Evolutionary conservation across 2,329 filamentous ascomycete genomes (phyloP).

Genomic region (Nannizziopsis arthrosporioides): DNA sequence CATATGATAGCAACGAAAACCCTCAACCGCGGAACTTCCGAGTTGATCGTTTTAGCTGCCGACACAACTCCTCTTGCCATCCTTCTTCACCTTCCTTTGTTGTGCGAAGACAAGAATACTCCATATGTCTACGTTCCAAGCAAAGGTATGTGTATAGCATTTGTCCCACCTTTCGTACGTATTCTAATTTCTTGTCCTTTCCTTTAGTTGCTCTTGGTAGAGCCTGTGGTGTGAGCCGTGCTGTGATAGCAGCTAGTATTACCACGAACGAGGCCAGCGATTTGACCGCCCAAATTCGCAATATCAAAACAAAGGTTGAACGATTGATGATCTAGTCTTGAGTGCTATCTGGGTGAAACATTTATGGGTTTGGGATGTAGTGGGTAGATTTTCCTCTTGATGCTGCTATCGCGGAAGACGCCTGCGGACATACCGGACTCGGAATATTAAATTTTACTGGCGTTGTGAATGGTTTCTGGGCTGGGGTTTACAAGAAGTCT

Average conservation of each 20-base stretch:
- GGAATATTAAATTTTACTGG: no score
- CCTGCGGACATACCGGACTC: no score
- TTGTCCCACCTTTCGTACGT: not conserved
- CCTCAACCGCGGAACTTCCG: constrained; percentile 78
- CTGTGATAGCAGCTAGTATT: constrained; percentile 79
- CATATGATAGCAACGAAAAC: constrained; percentile 57
- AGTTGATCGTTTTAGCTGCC: constrained; percentile 79
- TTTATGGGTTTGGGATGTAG: not conserved
- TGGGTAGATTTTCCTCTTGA: not conserved
- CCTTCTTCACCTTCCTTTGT: constrained; percentile 74
- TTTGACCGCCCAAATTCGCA: constrained; percentile 73
- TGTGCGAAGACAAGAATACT: constrained; percentile 67
- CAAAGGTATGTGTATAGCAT: constrained; percentile 43
- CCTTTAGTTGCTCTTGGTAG: constrained; percentile 61
- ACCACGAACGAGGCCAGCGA: constrained; percentile 87
- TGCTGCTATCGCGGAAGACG: no score
- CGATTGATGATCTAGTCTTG: constrained; percentile 80
- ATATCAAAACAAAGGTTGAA: constrained; percentile 91
- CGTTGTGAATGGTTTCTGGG: no score
- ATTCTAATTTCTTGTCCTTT: not conserved
- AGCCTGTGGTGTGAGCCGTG: constrained; percentile 76
- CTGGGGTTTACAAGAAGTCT: no score
- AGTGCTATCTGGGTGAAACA: not conserved
- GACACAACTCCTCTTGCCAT: constrained; percentile 83
- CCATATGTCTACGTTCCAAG: constrained; percentile 60